Evolutionary conservation across 2,329 filamentous ascomycete genomes (phyloP).

Genomic region (Aurifilum marmelostoma): DNA sequence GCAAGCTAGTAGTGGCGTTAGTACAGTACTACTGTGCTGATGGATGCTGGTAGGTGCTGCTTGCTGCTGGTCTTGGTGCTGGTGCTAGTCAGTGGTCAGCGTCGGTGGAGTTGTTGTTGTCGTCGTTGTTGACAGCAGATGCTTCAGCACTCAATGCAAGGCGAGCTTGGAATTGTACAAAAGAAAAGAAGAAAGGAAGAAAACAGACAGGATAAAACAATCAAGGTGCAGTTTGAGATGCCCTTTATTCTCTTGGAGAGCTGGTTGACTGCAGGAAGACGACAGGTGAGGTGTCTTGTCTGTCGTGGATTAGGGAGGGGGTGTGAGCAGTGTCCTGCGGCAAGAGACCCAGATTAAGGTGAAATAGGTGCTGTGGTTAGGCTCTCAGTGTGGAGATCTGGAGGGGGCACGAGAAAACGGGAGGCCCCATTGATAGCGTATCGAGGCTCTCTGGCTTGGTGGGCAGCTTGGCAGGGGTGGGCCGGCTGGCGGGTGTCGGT

Average conservation of each 20-base stretch:
- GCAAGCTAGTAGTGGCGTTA: not conserved
- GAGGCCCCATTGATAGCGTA: slow-evolving; percentile 6
- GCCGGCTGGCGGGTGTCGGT: slow-evolving; percentile 2
- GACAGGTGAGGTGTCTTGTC: not conserved
- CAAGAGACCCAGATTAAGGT: not conserved
- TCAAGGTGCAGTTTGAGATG: not conserved
- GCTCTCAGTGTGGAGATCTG: slow-evolving; percentile 3
- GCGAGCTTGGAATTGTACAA: not conserved
- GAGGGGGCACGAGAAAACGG: not conserved
- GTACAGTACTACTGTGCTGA: too few relatives aligned
- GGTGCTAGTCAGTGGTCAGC: not conserved
- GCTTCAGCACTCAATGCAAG: not conserved
- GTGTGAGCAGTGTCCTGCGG: not conserved
- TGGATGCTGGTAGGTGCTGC: too few relatives aligned
- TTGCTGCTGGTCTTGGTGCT: not conserved
- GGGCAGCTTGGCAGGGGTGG: not conserved
- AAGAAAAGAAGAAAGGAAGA: not conserved
- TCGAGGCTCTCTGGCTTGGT: not conserved
- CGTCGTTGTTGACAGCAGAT: not conserved
- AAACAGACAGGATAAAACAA: not conserved
- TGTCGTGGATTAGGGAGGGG: not conserved
- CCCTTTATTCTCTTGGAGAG: not conserved
- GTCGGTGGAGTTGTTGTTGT: not conserved
- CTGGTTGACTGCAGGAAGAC: not conserved
- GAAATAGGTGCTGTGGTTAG: not conserved